Evolutionary conservation across 345 rosid species (phyloP).

Genomic region (Toxicodendron radicans): DNA sequence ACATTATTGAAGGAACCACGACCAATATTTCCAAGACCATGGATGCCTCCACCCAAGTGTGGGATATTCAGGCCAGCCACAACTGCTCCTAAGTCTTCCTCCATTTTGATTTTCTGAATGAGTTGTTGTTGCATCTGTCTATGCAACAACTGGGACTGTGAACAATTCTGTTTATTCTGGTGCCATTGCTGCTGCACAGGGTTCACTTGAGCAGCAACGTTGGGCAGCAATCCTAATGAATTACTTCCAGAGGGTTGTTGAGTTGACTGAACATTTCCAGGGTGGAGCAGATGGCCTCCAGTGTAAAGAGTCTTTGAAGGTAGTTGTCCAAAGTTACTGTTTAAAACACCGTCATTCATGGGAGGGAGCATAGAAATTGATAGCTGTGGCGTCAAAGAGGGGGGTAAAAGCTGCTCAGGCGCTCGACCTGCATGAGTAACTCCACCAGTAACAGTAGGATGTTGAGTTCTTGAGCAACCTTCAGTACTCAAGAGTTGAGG

Average conservation of each 20-base stretch:
- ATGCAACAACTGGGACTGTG: constrained; percentile 18
- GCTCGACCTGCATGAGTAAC: constrained; percentile 2
- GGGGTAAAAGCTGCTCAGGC: not conserved
- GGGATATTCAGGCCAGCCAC: not conserved
- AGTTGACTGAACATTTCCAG: constrained; percentile 10
- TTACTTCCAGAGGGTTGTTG: not conserved
- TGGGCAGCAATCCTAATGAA: not conserved
- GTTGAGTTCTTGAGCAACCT: constrained; percentile 10
- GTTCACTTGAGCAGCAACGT: constrained; percentile 2
- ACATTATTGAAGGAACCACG: not conserved
- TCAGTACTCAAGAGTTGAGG: not conserved
- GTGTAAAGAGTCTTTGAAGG: not conserved
- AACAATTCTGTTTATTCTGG: constrained; percentile 13
- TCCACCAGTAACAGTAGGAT: not conserved
- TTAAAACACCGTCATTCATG: not conserved
- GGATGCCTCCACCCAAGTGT: constrained; percentile 4
- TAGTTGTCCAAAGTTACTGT: constrained; percentile 1
- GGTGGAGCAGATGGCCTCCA: constrained; percentile 1
- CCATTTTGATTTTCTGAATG: not conserved
- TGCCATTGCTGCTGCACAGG: constrained; percentile 5
- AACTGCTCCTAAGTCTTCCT: constrained; percentile 6
- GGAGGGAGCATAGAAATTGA: constrained; percentile 3
- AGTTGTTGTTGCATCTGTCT: constrained; percentile 15
- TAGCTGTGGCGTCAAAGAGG: not conserved
- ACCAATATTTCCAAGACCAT: constrained; percentile 4